These are phyloP conservation scores for Naumovozyma baii DNA, from an alignment of 805 yeast genomes.

Conservation along the genomic window DNA sequence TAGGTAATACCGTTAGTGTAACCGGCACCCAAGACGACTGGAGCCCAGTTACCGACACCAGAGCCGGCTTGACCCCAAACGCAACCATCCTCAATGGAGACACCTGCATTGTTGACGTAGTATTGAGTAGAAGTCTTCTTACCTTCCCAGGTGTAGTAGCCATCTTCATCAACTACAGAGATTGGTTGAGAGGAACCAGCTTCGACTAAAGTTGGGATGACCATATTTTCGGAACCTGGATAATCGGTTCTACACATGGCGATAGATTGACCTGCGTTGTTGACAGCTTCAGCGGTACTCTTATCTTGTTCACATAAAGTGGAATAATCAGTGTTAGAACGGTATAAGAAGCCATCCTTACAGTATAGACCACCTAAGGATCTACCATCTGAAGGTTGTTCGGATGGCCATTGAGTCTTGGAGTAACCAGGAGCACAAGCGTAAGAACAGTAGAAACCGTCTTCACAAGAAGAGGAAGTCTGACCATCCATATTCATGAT, in stretches of 20 bases:
- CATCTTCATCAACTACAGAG: slow-evolving; percentile 50
- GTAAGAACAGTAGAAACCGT: slow-evolving; percentile 66
- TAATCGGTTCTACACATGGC: slow-evolving; percentile 72
- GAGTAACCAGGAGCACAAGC: slow-evolving; percentile 77
- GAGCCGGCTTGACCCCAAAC: slow-evolving; percentile 55
- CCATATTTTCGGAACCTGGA: slow-evolving; percentile 79
- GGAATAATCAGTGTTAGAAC: slow-evolving; percentile 38
- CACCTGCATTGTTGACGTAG: slow-evolving; percentile 72
- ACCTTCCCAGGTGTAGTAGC: slow-evolving; percentile 56
- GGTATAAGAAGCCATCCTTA: slow-evolving; percentile 53
- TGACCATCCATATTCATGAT: slow-evolving; percentile 60
- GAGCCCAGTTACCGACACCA: slow-evolving; percentile 72
- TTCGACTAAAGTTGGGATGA: slow-evolving; percentile 54
- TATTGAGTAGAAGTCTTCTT: slow-evolving; percentile 59
- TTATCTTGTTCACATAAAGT: slow-evolving; percentile 60
- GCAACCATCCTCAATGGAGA: slow-evolving; percentile 58
- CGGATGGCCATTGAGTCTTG: slow-evolving; percentile 68
- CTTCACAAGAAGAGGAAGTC: slow-evolving; percentile 48
- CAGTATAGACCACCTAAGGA: slow-evolving; percentile 66
- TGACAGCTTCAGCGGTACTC: slow-evolving; percentile 44
- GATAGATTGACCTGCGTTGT: slow-evolving; percentile 42
- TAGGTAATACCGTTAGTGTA: slow-evolving; percentile 49
- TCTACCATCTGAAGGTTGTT: slow-evolving; percentile 58
- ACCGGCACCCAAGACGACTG: slow-evolving; percentile 72
- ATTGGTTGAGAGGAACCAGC: slow-evolving; percentile 39